Evolutionary conservation across 176 grass and related monocot species (phyloP).

Genomic region (Avena insularis): DNA sequence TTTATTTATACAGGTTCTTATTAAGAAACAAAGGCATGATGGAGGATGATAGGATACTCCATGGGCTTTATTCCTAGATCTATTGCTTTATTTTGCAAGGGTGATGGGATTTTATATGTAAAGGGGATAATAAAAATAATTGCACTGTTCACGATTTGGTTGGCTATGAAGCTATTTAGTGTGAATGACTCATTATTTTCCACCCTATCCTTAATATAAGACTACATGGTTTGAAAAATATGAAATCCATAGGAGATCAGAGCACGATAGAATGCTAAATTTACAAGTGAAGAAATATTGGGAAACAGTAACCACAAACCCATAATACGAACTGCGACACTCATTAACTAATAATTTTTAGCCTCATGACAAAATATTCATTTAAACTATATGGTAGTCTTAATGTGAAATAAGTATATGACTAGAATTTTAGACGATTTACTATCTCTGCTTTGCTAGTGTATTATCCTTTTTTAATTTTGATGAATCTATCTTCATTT

Average conservation of each 20-base stretch:
- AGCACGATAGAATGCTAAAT: neutral
- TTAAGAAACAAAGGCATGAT: neutral
- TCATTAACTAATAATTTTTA: neutral
- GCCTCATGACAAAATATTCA: neutral
- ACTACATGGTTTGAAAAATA: neutral
- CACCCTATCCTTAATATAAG: neutral
- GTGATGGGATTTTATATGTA: neutral
- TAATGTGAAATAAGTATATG: neutral
- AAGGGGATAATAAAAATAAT: too few relatives aligned
- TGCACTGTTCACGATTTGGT: too few relatives aligned
- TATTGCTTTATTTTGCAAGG: neutral
- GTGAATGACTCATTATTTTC: too few relatives aligned
- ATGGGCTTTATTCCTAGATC: neutral
- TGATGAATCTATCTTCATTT: neutral
- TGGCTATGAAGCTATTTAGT: too few relatives aligned
- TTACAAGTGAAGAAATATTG: neutral
- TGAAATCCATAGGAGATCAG: neutral
- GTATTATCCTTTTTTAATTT: neutral
- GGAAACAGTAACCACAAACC: neutral
- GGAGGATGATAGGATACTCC: neutral
- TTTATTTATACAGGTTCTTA: neutral
- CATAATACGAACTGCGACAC: neutral
- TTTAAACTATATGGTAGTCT: neutral
- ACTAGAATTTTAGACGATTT: neutral
- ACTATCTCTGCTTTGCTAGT: neutral